Percentiles rank a stretch among this genome's conserved stretches.
These are phyloP conservation scores for Kandelia obovata DNA, from an alignment of 345 rosid species.

Conservation along the genomic window DNA sequence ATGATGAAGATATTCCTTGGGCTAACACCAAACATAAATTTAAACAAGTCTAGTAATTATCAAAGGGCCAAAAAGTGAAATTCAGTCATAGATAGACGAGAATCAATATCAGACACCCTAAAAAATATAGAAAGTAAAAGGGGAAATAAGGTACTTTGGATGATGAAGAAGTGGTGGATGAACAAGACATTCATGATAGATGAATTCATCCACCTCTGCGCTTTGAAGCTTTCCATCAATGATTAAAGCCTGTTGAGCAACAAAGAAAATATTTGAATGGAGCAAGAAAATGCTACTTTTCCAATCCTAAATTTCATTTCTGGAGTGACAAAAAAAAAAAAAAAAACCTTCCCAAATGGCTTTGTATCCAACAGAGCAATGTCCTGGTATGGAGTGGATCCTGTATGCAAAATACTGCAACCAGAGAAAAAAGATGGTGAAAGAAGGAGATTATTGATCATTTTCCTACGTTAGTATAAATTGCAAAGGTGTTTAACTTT, in stretches of 20 bases:
- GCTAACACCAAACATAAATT: slow-evolving; percentile 21
- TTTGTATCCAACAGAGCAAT: slow-evolving; percentile 63
- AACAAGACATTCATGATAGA: slow-evolving; percentile 64
- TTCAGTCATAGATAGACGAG: neutral
- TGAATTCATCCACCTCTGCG: slow-evolving; percentile 70
- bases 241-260: slow-evolving; percentile 39
- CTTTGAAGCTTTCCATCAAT: slow-evolving; percentile 75
- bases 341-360: slow-evolving; percentile 50
- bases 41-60: neutral
- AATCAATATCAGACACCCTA: neutral
- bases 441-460: neutral
- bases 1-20: slow-evolving; percentile 48
- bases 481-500: slow-evolving; percentile 2
- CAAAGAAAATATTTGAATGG: neutral
- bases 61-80: neutral
- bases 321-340: neutral
- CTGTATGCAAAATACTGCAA: slow-evolving; percentile 54
- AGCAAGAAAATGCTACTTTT: neutral
- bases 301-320: neutral
- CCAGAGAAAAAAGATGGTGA: slow-evolving; percentile 1
- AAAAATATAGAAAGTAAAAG: neutral
- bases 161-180: slow-evolving; percentile 60
- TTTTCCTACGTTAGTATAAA: neutral
- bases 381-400: slow-evolving; percentile 50
- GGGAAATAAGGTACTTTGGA: slow-evolving; percentile 30